Percentiles rank a stretch among this genome's conserved stretches.
phyloP scores from a whole-genome alignment of 768 basidiomycete genomes.

The Cubamyces lactineus region DNA sequence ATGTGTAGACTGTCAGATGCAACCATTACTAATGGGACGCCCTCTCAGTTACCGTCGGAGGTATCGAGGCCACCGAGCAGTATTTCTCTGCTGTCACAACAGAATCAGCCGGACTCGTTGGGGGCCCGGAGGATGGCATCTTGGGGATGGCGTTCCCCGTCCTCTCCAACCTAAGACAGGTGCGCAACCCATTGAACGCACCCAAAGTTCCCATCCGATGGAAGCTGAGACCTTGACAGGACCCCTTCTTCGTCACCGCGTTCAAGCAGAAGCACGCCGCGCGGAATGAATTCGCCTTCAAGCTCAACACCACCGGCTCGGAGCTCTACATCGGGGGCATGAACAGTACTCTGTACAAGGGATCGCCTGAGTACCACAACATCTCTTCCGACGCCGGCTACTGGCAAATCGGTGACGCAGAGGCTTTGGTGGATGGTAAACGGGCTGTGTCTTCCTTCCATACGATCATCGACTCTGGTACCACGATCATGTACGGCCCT shows the following conservation, averaged over 20 bases:
- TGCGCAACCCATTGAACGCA: neutral
- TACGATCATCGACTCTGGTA: slow-evolving; percentile 35
- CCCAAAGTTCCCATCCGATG: neutral
- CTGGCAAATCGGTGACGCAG: slow-evolving; percentile 20
- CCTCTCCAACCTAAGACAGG: slow-evolving; percentile 22
- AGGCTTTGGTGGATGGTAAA: slow-evolving; percentile 15
- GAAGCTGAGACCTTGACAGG: neutral
- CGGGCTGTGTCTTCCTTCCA: slow-evolving; percentile 10
- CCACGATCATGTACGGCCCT: slow-evolving; percentile 34
- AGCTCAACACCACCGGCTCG: slow-evolving; percentile 24
- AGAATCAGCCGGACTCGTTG: slow-evolving; percentile 8
- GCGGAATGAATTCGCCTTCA: slow-evolving; percentile 31
- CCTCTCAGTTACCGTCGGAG: slow-evolving; percentile 36
- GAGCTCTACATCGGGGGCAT: slow-evolving; percentile 42
- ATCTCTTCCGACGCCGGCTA: slow-evolving; percentile 17
- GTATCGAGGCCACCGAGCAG: slow-evolving; percentile 26
- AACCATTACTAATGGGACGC: neutral
- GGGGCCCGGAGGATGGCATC: slow-evolving; percentile 22
- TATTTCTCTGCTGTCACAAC: slow-evolving; percentile 19
- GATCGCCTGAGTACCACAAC: slow-evolving; percentile 32
- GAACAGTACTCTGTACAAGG: slow-evolving; percentile 37
- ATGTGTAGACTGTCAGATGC: no score
- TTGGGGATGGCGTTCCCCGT: slow-evolving; percentile 27
- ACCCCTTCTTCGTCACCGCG: slow-evolving; percentile 28
- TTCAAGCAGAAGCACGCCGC: slow-evolving; percentile 16